A percentile compares a stretch with the other conserved stretches of the same genome.
Evolutionary conservation across 2,329 filamentous ascomycete species (phyloP).

Genomic region (Trichoderma polysporum): DNA sequence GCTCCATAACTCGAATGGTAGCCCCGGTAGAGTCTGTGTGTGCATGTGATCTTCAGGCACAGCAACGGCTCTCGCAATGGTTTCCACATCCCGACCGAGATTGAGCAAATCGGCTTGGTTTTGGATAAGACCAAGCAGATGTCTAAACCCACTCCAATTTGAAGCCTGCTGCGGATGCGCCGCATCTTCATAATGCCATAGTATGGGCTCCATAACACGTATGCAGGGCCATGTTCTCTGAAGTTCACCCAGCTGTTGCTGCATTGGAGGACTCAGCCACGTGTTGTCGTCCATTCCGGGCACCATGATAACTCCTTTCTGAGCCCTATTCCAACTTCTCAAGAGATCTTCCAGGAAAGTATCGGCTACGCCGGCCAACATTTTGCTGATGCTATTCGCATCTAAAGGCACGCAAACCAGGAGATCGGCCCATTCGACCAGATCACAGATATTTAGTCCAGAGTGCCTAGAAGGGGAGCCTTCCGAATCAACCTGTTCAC

Average conservation of each 20-base stretch:
- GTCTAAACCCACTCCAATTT: conserved; percentile 65
- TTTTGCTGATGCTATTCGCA: conserved; percentile 79
- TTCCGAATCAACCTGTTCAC: conserved; percentile 30
- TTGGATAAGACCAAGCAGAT: conserved; percentile 71
- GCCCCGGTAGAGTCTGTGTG: conserved; percentile 41
- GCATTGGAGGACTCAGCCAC: conserved; percentile 89
- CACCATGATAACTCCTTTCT: conserved; percentile 80
- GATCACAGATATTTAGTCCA: conserved; percentile 55
- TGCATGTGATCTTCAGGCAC: conserved; percentile 36
- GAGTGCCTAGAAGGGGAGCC: conserved; percentile 30
- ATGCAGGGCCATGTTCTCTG: conserved; percentile 85
- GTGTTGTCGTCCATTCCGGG: conserved; percentile 86
- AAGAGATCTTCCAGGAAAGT: conserved; percentile 78
- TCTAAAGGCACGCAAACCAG: conserved; percentile 82
- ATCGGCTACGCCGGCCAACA: conserved; percentile 81
- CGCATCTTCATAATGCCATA: conserved; percentile 72
- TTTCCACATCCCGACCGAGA: conserved; percentile 69
- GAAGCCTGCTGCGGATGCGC: conserved; percentile 53
- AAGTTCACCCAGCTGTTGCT: conserved; percentile 82
- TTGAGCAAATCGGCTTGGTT: conserved; percentile 75
- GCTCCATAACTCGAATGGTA: conserved; percentile 87
- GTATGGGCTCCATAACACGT: conserved; percentile 72
- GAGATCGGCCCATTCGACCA: conserved; percentile 86
- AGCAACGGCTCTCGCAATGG: conserved; percentile 43
- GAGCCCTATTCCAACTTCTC: conserved; percentile 77